These are phyloP conservation scores for Cladophialophora exuberans DNA, from an alignment of 2,329 filamentous ascomycete species.

Conservation along the genomic window DNA sequence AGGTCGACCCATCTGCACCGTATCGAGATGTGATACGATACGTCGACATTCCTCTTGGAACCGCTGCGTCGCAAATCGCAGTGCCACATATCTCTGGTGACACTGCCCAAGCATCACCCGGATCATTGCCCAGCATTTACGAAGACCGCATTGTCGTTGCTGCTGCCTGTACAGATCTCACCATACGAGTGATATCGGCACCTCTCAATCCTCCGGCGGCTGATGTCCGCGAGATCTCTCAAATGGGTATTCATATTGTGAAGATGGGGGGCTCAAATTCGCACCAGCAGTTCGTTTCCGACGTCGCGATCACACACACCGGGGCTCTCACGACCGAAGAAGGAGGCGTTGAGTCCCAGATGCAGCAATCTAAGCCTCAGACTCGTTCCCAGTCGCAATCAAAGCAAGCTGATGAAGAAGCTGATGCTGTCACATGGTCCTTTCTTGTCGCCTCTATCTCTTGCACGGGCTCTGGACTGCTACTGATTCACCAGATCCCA, in stretches of 20 bases:
- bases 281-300: conserved; percentile 55
- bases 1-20: conserved; percentile 60
- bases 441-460: conserved; percentile 52
- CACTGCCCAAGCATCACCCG: conserved; percentile 27
- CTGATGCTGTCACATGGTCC: conserved; percentile 42
- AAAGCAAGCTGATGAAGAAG: conserved; percentile 20
- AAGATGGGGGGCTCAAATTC: conserved; percentile 51
- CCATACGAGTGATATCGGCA: conserved; percentile 58
- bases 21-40: conserved; percentile 59
- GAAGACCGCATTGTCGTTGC: conserved; percentile 56
- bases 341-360: conserved; percentile 37
- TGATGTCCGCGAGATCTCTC: conserved; percentile 39
- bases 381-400: conserved; percentile 32
- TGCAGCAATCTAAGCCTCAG: conserved; percentile 38
- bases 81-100: conserved; percentile 47
- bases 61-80: conserved; percentile 57
- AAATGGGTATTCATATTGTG: conserved; percentile 51
- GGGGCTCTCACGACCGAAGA: conserved; percentile 34
- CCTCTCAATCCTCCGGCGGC: conserved; percentile 58
- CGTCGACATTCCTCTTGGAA: conserved; percentile 58
- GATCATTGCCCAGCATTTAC: conserved; percentile 51
- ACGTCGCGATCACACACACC: conserved; percentile 59
- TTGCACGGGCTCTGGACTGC: conserved; percentile 47
- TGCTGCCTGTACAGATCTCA: conserved; percentile 60
- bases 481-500: conserved; percentile 50